A percentile compares a stretch with the other conserved stretches of the same genome.
Evolutionary conservation across 805 yeast species (phyloP).

Genomic region (Starmerella floris): DNA sequence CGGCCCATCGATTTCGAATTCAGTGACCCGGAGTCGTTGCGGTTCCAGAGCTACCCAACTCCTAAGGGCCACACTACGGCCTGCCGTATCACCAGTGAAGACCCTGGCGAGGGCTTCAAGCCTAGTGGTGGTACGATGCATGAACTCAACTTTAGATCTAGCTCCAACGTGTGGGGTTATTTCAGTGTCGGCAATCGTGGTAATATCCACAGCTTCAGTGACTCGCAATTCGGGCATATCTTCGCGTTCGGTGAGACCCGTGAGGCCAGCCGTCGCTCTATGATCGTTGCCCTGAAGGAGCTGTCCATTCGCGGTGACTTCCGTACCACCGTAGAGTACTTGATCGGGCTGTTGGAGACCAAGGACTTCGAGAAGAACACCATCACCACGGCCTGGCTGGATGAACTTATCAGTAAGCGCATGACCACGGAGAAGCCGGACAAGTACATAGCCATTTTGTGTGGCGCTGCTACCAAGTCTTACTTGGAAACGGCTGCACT

Average conservation of each 20-base stretch:
- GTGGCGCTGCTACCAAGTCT: conserved; percentile 98
- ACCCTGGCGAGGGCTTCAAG: conserved; percentile 98
- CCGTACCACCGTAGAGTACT: conserved; percentile 93
- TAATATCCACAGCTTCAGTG: conserved; percentile 93
- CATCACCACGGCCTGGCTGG: conserved; percentile 98
- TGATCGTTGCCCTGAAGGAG: conserved; percentile 97
- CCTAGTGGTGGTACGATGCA: conserved; percentile 96
- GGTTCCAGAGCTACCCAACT: conserved; percentile 77
- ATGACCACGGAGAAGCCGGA: conserved; percentile 97
- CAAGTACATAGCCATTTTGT: conserved; percentile 72
- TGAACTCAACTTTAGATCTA: conserved; percentile 91
- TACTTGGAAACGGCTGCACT: conserved; percentile 63
- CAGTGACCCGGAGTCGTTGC: conserved; percentile 52
- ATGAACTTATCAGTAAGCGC: conserved; percentile 82
- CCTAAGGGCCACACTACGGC: conserved; percentile 99
- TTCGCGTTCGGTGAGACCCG: conserved; percentile 98
- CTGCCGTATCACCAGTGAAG: conserved; percentile 97
- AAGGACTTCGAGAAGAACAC: conserved; percentile 93
- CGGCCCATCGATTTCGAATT: conserved; percentile 87
- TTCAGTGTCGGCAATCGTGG: conserved; percentile 95
- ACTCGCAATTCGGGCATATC: conserved; percentile 97
- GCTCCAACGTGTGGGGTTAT: conserved; percentile 98
- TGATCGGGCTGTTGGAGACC: conserved; percentile 87
- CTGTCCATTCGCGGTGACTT: conserved; percentile 96
- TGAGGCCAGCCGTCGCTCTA: conserved; percentile 93